Percentiles rank a stretch among this genome's conserved stretches.
phyloP scores from a whole-genome alignment of 1,284 basidiomycete genomes.

The Cutaneotrichosporon mucoides region DNA sequence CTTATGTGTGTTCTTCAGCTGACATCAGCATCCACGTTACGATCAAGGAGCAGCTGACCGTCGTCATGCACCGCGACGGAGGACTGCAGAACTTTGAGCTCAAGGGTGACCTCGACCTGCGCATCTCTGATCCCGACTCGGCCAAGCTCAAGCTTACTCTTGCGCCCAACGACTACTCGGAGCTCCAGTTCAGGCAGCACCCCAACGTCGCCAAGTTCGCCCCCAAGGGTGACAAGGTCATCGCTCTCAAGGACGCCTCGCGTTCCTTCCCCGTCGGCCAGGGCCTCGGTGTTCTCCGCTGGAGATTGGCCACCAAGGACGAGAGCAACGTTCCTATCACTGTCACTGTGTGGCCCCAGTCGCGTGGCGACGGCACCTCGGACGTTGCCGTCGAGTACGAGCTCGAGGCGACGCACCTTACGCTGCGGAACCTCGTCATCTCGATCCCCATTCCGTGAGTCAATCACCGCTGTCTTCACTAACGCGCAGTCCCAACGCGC shows the following conservation, averaged over 20 bases:
- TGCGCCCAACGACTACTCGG: conserved; percentile 61
- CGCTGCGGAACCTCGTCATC: conserved; percentile 78
- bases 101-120: conserved; percentile 89
- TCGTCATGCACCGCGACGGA: conserved; percentile 81
- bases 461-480: background rate
- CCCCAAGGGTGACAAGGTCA: conserved; percentile 54
- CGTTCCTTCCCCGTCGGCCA: conserved; percentile 85
- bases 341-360: conserved; percentile 97
- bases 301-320: conserved; percentile 86
- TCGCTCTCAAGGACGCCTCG: conserved; percentile 79
- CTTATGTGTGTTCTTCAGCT: background rate
- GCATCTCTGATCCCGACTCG: conserved; percentile 69
- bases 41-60: conserved; percentile 77
- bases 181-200: conserved; percentile 91
- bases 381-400: conserved; percentile 98
- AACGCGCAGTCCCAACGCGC: conserved; percentile 63
- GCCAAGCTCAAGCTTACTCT: conserved; percentile 74
- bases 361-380: conserved; percentile 79
- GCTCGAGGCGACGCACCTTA: conserved; percentile 76
- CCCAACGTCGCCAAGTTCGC: conserved; percentile 88
- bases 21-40: conserved; percentile 70
- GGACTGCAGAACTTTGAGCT: conserved; percentile 84
- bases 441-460: conserved; percentile 87
- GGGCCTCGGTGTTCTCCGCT: conserved; percentile 79
- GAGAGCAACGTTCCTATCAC: conserved; percentile 86